Evolutionary conservation across 352 stramenopile species (phyloP).

Genomic region (Phytophthora vignae): DNA sequence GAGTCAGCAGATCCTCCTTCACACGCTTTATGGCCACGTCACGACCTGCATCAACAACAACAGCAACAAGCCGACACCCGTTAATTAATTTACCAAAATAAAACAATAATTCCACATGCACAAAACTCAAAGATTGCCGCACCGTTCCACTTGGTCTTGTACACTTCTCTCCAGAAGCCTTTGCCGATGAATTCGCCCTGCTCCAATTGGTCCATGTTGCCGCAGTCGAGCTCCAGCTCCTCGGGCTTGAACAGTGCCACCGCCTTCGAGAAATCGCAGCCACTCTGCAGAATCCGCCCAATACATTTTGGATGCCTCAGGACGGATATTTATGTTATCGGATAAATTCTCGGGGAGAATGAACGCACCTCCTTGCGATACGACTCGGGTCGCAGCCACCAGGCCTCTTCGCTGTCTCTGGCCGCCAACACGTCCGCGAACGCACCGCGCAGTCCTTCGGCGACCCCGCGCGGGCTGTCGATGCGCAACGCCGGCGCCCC

Average conservation of each 20-base stretch:
- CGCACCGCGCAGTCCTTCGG: slow-evolving; percentile 17
- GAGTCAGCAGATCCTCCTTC: slow-evolving; percentile 62
- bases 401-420: slow-evolving; percentile 33
- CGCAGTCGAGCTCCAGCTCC: slow-evolving; percentile 73
- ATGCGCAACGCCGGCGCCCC: slow-evolving; percentile 22
- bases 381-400: slow-evolving; percentile 59
- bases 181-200: slow-evolving; percentile 64
- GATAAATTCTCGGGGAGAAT: not conserved
- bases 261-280: slow-evolving; percentile 72
- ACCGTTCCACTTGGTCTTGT: slow-evolving; percentile 79
- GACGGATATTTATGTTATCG: no score
- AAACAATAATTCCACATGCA: not conserved
- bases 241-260: slow-evolving; percentile 65
- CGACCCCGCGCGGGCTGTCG: slow-evolving; percentile 4
- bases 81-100: not conserved
- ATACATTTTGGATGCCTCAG: no score
- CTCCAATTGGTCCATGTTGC: slow-evolving; percentile 65
- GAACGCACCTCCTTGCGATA: slow-evolving; percentile 54
- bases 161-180: slow-evolving; percentile 80
- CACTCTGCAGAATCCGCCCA: slow-evolving; percentile 34
- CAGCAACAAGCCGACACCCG: not conserved
- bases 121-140: not conserved
- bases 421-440: slow-evolving; percentile 9
- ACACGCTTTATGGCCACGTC: slow-evolving; percentile 76
- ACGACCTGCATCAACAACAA: slow-evolving; percentile 37